Conservation (phyloP, 768 basidiomycete genomes). For the Russula ochroleuca region DNA sequence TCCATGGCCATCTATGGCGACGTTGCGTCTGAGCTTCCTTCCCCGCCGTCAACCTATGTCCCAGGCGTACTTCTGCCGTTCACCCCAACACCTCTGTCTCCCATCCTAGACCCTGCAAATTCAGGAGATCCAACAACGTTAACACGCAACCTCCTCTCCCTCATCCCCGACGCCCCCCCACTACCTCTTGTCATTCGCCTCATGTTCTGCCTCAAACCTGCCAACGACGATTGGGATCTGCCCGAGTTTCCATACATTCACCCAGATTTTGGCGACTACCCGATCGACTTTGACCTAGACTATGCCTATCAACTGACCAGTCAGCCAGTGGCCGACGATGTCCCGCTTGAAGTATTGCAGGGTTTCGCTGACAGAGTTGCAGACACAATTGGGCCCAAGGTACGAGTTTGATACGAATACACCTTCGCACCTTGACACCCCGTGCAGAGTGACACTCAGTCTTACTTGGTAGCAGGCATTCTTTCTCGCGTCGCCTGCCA, state of each 20-base stretch:
- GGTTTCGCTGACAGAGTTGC: conserved; percentile 54
- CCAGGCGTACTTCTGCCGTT: conserved; percentile 39
- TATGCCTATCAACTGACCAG: conserved; percentile 49
- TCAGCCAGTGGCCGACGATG: conserved; percentile 57
- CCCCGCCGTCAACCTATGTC: conserved; percentile 40
- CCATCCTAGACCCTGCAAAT: conserved; percentile 57
- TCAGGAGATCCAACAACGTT: conserved; percentile 55
- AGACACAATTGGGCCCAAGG: conserved; percentile 55
- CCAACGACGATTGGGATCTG: conserved; percentile 75
- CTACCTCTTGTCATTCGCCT: conserved; percentile 62
- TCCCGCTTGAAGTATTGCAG: conserved; percentile 46
- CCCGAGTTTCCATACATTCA: conserved; percentile 69
- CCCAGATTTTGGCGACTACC: conserved; percentile 51
- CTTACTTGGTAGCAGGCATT: conserved; percentile 58
- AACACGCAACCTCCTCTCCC: conserved; percentile 55
- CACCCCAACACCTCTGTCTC: conserved; percentile 41
- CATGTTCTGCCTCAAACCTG: conserved; percentile 76
- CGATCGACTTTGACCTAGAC: conserved; percentile 55
- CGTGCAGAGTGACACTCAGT: conserved; percentile 48
- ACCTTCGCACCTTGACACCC: background rate
- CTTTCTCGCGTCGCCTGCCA: conserved; percentile 65
- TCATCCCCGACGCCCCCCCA: conserved; percentile 60
- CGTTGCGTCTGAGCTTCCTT: conserved; percentile 44
- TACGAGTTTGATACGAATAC: conserved; percentile 32
- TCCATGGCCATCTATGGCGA: conserved; percentile 62